Evolutionary conservation across 306 rosid species (phyloP).

Genomic region (Prosopis cineraria): DNA sequence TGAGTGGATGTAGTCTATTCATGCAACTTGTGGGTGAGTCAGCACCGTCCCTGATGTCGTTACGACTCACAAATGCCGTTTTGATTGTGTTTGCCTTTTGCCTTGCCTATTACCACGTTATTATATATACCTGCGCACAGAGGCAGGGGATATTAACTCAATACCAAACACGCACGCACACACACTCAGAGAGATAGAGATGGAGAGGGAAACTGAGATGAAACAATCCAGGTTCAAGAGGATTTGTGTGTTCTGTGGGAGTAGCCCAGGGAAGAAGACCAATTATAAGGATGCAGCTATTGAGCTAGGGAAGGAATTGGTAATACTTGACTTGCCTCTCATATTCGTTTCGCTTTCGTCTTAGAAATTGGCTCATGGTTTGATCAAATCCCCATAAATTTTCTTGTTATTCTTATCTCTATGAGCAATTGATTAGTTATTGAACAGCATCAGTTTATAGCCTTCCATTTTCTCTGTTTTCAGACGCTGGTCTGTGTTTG

Average conservation of each 20-base stretch:
- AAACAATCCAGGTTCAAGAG: slow-evolving; percentile 61
- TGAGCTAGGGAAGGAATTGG: slow-evolving; percentile 74
- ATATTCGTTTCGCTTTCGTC: not conserved
- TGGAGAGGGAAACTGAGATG: slow-evolving; percentile 49
- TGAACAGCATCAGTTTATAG: not conserved
- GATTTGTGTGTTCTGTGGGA: slow-evolving; percentile 81
- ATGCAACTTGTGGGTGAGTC: slow-evolving; percentile 29
- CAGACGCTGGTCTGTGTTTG: not conserved
- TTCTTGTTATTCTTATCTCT: not conserved
- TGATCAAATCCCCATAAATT: not conserved
- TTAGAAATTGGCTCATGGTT: not conserved
- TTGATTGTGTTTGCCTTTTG: not conserved
- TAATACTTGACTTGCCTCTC: slow-evolving; percentile 34
- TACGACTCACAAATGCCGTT: not conserved
- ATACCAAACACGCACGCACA: not conserved
- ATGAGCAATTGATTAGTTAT: not conserved
- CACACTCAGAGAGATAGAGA: slow-evolving; percentile 13
- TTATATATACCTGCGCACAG: slow-evolving; percentile 34
- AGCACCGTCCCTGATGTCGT: slow-evolving; percentile 34
- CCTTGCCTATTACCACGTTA: slow-evolving; percentile 12
- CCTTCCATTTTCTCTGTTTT: not conserved
- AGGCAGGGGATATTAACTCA: slow-evolving; percentile 25
- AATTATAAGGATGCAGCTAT: slow-evolving; percentile 76
- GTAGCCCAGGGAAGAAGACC: slow-evolving; percentile 72
- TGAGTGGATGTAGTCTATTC: slow-evolving; percentile 19